Percentiles rank a stretch among this genome's conserved stretches.
Conservation (phyloP, 2,329 filamentous ascomycete genomes). For the Alternaria sp. region DNA sequence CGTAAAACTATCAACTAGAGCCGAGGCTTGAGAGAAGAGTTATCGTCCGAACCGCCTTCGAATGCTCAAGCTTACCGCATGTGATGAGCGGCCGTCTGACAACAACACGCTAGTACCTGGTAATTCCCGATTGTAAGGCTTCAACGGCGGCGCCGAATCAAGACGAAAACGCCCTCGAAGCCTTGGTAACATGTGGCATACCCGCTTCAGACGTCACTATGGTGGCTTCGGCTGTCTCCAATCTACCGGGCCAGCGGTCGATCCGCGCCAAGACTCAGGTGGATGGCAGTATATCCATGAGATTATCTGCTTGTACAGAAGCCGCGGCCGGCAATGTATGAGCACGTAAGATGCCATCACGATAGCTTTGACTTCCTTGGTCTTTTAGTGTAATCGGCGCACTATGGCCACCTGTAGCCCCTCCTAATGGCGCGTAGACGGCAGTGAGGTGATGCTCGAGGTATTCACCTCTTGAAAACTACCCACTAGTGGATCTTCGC, state of each 20-base stretch:
- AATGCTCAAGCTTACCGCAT: not conserved
- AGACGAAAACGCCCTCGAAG: not conserved
- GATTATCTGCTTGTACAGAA: not conserved
- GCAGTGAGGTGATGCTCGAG: not conserved
- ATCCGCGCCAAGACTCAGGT: not conserved
- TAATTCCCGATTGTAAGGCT: not conserved
- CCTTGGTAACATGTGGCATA: not conserved
- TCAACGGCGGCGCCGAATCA: not conserved
- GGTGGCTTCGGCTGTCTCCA: not conserved
- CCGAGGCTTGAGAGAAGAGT: not conserved
- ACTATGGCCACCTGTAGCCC: not conserved
- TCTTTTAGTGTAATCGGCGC: not conserved
- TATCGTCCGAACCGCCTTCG: not conserved
- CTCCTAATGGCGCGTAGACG: not conserved
- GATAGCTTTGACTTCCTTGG: not conserved
- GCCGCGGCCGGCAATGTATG: not conserved
- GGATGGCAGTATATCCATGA: not conserved
- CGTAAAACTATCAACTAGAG: not conserved
- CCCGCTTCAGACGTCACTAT: not conserved
- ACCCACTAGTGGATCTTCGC: not conserved
- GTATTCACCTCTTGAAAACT: not conserved
- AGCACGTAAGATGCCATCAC: not conserved
- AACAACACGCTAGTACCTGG: not conserved
- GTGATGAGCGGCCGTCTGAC: not conserved
- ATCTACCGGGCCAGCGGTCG: not conserved